Percentiles rank a stretch among this genome's conserved stretches.
Evolutionary conservation across 169 alveolate genomes (phyloP).

Genomic region (Amoebophrya sp.): DNA sequence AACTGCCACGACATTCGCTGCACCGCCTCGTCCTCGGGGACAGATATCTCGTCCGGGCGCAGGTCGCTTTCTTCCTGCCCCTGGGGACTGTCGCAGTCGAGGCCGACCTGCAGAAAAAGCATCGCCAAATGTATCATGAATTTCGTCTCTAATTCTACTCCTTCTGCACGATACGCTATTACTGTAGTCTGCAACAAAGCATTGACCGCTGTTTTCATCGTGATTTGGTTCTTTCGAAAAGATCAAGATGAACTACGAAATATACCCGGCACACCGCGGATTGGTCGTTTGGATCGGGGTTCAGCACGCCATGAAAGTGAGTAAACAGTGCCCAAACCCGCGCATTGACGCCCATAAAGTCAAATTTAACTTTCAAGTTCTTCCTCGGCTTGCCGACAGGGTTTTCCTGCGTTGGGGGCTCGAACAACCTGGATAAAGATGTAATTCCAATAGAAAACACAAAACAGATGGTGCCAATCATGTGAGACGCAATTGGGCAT

Average conservation of each 20-base stretch:
- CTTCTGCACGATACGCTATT: too few species aligned
- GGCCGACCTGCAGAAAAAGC: neutral
- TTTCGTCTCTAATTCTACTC: too few species aligned
- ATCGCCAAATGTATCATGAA: too few species aligned
- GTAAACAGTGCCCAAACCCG: neutral
- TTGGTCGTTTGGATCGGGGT: neutral
- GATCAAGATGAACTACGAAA: too few species aligned
- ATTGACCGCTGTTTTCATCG: too few species aligned
- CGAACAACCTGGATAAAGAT: neutral
- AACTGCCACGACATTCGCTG: neutral
- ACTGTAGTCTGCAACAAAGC: too few species aligned
- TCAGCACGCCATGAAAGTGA: neutral
- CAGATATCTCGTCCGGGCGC: neutral
- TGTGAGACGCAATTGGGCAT: too few species aligned
- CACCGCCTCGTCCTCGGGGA: neutral
- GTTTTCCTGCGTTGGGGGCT: neutral
- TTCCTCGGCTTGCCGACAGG: neutral
- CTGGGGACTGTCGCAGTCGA: neutral
- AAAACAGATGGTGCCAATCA: too few species aligned
- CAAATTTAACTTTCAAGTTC: neutral
- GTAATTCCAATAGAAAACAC: too few species aligned
- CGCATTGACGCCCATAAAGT: slow-evolving; percentile 1
- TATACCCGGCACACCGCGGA: neutral
- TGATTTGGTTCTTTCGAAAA: too few species aligned
- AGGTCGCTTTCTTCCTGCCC: neutral